Conservation (phyloP, 257 asterid species). For the Solanum medicagineum region DNA sequence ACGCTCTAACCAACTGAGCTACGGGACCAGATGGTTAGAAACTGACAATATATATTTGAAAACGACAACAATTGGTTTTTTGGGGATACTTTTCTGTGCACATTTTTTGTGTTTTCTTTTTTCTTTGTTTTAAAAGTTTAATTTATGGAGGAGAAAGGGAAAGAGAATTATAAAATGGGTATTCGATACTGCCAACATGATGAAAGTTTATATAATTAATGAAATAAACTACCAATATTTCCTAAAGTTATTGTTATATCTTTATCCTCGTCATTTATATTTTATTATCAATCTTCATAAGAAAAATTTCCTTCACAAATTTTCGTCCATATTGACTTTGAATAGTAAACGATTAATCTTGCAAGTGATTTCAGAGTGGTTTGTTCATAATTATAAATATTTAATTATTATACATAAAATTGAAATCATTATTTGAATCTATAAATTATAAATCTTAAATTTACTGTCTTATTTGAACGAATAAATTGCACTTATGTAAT, state of each 20-base stretch:
- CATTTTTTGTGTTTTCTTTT: background rate
- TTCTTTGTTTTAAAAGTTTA: background rate
- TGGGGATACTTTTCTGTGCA: background rate
- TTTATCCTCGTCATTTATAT: background rate
- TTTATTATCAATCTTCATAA: background rate
- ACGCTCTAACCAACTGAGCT: slow-evolving; percentile 99
- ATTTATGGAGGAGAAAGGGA: background rate
- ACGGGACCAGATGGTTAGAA: slow-evolving; percentile 30
- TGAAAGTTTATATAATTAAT: background rate
- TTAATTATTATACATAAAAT: no score
- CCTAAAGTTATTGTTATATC: background rate
- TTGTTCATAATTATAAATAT: no score
- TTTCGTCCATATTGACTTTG: background rate
- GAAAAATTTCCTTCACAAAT: background rate
- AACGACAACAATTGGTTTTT: no score
- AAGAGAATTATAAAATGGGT: background rate
- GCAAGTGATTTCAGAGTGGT: background rate
- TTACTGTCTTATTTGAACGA: no score
- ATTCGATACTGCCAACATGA: background rate
- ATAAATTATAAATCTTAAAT: no score
- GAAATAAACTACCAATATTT: background rate
- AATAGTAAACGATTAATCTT: background rate
- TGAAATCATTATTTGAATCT: no score
- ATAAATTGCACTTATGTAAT: background rate
- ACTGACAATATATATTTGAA: fast-evolving